A percentile compares a stretch with the other conserved stretches of the same genome.
Evolutionary conservation across 2,329 filamentous ascomycete genomes (phyloP).

Genomic region (Talaromyces sp.): DNA sequence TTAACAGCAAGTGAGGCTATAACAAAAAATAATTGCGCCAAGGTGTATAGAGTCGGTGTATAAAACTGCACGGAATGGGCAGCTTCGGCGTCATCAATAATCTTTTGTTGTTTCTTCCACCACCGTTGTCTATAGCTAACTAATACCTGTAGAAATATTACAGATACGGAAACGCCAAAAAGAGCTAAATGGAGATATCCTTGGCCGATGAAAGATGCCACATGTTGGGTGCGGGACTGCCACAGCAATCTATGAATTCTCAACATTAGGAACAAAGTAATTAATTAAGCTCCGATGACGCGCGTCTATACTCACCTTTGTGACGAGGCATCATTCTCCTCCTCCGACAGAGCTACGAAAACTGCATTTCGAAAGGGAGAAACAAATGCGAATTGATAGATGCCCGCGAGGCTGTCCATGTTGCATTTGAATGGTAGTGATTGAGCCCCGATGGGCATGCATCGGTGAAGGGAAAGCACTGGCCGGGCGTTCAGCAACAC

Average conservation of each 20-base stretch:
- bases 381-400: neutral
- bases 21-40: slow-evolving; percentile 8
- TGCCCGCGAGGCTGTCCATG: neutral
- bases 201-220: slow-evolving; percentile 20
- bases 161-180: slow-evolving; percentile 17
- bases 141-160: slow-evolving; percentile 14
- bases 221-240: slow-evolving; percentile 19
- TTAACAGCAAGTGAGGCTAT: slow-evolving; percentile 6
- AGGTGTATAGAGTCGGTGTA: slow-evolving; percentile 7
- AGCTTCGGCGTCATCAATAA: slow-evolving; percentile 1
- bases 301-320: neutral
- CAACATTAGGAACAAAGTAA: neutral
- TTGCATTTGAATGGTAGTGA: neutral
- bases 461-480: neutral
- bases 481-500: neutral
- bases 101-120: slow-evolving; percentile 4
- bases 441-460: neutral
- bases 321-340: neutral
- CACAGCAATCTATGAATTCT: slow-evolving; percentile 13
- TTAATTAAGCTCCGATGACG: neutral
- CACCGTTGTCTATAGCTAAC: slow-evolving; percentile 9
- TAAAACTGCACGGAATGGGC: slow-evolving; percentile 6
- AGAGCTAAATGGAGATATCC: slow-evolving; percentile 21
- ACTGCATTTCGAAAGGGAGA: neutral
- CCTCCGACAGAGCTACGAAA: neutral